Evolutionary conservation across 2,329 filamentous ascomycete genomes (phyloP).

Genomic region (Nannizzia gypsea): DNA sequence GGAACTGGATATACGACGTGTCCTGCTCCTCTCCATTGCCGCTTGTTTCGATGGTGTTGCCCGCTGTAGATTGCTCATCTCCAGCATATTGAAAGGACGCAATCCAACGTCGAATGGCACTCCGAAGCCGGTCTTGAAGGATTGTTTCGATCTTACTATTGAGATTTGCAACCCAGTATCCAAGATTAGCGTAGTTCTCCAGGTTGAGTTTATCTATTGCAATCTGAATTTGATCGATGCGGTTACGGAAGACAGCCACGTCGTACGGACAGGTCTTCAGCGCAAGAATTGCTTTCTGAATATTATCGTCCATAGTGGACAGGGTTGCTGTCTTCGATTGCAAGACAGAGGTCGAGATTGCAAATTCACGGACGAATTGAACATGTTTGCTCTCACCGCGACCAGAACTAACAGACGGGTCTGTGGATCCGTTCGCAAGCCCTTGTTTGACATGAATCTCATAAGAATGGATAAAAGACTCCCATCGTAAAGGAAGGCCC

Average conservation of each 20-base stretch:
- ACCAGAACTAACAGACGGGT: constrained; percentile 44
- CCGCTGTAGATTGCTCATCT: constrained; percentile 21
- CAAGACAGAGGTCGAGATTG: constrained; percentile 70
- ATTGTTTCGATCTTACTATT: constrained; percentile 75
- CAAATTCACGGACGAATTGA: constrained; percentile 90
- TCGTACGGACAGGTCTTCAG: constrained; percentile 78
- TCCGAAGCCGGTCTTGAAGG: constrained; percentile 68
- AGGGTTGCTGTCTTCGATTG: constrained; percentile 78
- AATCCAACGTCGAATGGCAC: constrained; percentile 79
- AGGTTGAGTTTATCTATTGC: constrained; percentile 93
- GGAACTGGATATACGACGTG: constrained; percentile 27
- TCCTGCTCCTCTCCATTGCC: constrained; percentile 22
- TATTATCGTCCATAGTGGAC: constrained; percentile 63
- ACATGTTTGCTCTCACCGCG: constrained; percentile 82
- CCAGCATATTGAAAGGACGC: constrained; percentile 58
- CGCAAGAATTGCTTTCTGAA: constrained; percentile 71
- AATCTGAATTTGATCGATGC: constrained; percentile 75
- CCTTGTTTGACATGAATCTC: constrained; percentile 68
- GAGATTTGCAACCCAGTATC: constrained; percentile 77
- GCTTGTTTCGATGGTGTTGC: constrained; percentile 14
- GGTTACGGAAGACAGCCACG: constrained; percentile 62
- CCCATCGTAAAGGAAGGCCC: constrained; percentile 85
- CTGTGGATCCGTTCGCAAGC: constrained; percentile 47
- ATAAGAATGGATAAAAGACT: constrained; percentile 94
- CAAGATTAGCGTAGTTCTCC: constrained; percentile 88